Evolutionary conservation across 2,329 filamentous ascomycete genomes (phyloP), one percentile per base, ranked within the genome.

Genomic region (Cytospora chrysosperma): DNA sequence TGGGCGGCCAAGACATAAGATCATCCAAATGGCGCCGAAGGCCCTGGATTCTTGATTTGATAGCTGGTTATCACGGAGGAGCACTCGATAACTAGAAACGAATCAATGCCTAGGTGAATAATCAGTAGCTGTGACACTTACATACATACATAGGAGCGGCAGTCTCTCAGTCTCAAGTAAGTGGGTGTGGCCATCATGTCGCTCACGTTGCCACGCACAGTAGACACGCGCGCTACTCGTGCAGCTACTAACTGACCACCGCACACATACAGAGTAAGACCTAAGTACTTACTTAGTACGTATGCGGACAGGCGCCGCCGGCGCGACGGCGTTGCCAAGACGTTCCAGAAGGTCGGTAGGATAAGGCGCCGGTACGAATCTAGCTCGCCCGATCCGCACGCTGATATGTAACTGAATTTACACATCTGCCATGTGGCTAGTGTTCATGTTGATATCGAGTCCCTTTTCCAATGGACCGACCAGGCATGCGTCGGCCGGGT

Each of bases 271-370:
- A n/a, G n/a, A n/a, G n/a, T n/a, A n/a, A n/a, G n/a, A n/a, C n/a
- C n/a, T n/a, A n/a, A n/a, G n/a, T n/a, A n/a, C n/a, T n/a, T n/a
- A n/a, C 32, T 12, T 3, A 34, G 32, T 34, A 13, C 32, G 24
- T 43, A 19, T 10, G 57, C 21, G 49, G 57, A 53, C 49, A 60
- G 58, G 58, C 58, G 37, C 32, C 59, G 51, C 28, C 51, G 37
- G 47, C 24, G 27, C 17, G 40, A 27, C 43, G 58, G 54, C 32
- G 54, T 28, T 52, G 59, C 51, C 54, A 61, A 43, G 59, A 55
- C 59, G 40, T 61, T 61, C 51, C 51, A 61, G 59, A 61, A 55
- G 28, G 27, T 43, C 15, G n/a, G 28, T 55, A 30, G 59, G 54
- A 61, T 55, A 34, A 61, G 37, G 51, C 59, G 34, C 34, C 37